Conservation (phyloP, 495 filamentous ascomycete genomes). For the Xylaria telfairii region DNA sequence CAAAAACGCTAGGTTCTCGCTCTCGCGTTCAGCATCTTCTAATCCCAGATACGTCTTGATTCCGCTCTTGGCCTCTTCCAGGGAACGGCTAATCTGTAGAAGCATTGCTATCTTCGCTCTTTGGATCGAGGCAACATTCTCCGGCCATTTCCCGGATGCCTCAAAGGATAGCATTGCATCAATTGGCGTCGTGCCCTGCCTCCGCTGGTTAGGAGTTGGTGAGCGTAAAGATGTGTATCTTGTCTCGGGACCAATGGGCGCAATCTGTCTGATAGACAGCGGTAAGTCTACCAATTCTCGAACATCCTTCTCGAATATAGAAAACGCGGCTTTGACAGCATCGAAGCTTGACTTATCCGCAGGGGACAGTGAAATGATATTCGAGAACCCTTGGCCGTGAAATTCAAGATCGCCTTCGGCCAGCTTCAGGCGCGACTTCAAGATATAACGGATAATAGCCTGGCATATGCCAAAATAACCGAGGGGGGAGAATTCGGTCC, state of each 20-base stretch:
- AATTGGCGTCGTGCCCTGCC: constrained; percentile 46
- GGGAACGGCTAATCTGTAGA: constrained; percentile 74
- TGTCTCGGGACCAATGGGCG: constrained; percentile 70
- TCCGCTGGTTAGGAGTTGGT: constrained; percentile 50
- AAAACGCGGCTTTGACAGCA: constrained; percentile 62
- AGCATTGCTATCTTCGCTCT: constrained; percentile 93
- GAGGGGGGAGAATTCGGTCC: constrained; percentile 66
- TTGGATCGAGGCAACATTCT: constrained; percentile 87
- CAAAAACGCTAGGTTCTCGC: constrained; percentile 81
- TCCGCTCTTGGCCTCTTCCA: constrained; percentile 61
- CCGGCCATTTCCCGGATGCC: constrained; percentile 91
- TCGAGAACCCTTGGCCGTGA: constrained; percentile 65
- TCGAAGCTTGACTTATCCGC: constrained; percentile 60
- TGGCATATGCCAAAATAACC: constrained; percentile 65
- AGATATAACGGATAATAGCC: constrained; percentile 78
- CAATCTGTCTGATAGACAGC: constrained; percentile 77
- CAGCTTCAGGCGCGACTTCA: constrained; percentile 64
- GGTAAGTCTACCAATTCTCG: constrained; percentile 79
- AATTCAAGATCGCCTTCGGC: constrained; percentile 60
- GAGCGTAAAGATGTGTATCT: constrained; percentile 71
- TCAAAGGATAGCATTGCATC: constrained; percentile 89
- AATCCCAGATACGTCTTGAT: constrained; percentile 73
- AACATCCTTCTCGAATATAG: constrained; percentile 72
- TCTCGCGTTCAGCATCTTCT: constrained; percentile 70
- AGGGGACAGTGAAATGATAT: constrained; percentile 56